A percentile compares a stretch with the other conserved stretches of the same genome.
These are phyloP conservation scores for Boehmeria nivea DNA, from an alignment of 306 rosid genomes.

Conservation along the genomic window DNA sequence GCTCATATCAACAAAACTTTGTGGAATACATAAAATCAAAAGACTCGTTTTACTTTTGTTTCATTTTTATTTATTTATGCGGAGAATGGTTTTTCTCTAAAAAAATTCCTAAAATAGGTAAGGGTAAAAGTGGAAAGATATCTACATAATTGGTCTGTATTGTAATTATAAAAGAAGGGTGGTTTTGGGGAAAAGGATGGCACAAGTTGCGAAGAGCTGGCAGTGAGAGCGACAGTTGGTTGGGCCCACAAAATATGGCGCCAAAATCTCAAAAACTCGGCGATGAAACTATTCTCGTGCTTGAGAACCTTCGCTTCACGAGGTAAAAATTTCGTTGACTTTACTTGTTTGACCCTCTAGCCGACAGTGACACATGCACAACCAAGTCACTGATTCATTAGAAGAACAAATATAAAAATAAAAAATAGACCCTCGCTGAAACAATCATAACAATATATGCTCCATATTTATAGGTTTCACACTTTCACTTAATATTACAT, in stretches of 20 bases:
- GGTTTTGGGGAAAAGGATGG: constrained; percentile 23
- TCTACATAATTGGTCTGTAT: background rate
- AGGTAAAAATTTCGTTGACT: constrained; percentile 28
- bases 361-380: constrained; percentile 13
- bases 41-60: too few species aligned
- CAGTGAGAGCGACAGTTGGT: constrained; percentile 21
- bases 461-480: too few species aligned
- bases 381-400: too few species aligned
- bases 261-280: constrained; percentile 24
- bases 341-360: background rate
- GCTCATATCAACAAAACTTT: too few species aligned
- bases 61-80: too few species aligned
- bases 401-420: too few species aligned
- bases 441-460: too few species aligned
- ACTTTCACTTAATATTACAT: too few species aligned
- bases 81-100: background rate
- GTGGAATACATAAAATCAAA: too few species aligned
- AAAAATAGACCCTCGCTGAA: too few species aligned
- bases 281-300: constrained; percentile 12
- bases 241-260: constrained; percentile 31
- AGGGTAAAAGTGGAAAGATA: constrained; percentile 26
- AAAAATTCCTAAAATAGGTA: background rate
- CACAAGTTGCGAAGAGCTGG: constrained; percentile 47
- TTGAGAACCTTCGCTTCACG: background rate
- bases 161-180: background rate